These are phyloP conservation scores for Saccharomyces jurei DNA, from an alignment of 805 yeast species.

Conservation along the genomic window DNA sequence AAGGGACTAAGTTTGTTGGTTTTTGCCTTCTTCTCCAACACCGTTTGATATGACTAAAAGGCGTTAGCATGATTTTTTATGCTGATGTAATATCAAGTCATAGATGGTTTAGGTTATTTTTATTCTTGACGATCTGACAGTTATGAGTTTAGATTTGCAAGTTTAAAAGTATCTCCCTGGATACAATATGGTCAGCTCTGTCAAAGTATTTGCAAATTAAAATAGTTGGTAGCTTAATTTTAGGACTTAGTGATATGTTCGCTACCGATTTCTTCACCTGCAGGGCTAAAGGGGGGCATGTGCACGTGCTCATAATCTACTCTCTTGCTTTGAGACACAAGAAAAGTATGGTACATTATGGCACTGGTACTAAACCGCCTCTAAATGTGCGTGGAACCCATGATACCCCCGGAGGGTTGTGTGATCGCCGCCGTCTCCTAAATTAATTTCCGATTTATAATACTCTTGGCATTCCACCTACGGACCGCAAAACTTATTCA, in stretches of 20 bases:
- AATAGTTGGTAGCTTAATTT: background rate
- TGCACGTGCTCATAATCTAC: background rate
- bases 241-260: background rate
- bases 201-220: background rate
- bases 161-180: background rate
- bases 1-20: background rate
- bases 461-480: background rate
- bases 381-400: background rate
- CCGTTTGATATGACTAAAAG: background rate
- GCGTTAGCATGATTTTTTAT: background rate
- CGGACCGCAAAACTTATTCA: background rate
- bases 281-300: background rate
- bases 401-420: background rate
- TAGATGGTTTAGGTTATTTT: background rate
- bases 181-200: background rate
- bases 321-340: background rate
- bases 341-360: too few relatives aligned
- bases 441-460: background rate
- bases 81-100: background rate
- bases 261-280: background rate
- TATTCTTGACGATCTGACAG: background rate
- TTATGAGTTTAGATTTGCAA: background rate
- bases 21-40: background rate
- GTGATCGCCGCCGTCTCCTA: background rate
- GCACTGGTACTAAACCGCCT: too few relatives aligned